Evolutionary conservation across 169 alveolate genomes (phyloP).

Genomic region (Babesia bigemina): DNA sequence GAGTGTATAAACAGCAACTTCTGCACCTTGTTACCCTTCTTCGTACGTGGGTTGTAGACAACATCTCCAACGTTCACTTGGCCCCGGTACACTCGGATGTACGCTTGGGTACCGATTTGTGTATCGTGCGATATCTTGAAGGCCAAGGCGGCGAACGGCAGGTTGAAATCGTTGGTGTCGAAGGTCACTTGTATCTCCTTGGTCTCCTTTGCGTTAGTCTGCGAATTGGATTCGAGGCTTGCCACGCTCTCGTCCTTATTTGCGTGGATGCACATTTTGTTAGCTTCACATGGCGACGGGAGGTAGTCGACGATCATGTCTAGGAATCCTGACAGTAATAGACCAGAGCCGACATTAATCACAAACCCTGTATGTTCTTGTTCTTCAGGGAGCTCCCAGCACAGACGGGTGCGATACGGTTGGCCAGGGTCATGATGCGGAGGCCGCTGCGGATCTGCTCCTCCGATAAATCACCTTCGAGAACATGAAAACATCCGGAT

Average conservation of each 20-base stretch:
- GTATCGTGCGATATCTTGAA: conserved; percentile 72
- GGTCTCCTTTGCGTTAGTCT: neutral
- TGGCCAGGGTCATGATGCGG: conserved; percentile 76
- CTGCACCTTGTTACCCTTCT: conserved; percentile 79
- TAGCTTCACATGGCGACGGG: conserved; percentile 84
- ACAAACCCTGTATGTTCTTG: conserved; percentile 71
- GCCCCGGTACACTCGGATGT: conserved; percentile 81
- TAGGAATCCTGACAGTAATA: conserved; percentile 34
- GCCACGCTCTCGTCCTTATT: neutral
- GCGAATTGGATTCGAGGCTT: neutral
- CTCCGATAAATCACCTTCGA: conserved; percentile 57
- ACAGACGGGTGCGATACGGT: conserved; percentile 78
- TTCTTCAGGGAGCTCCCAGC: conserved; percentile 93
- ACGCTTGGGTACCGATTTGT: conserved; percentile 77
- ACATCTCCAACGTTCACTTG: conserved; percentile 72
- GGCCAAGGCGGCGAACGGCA: conserved; percentile 69
- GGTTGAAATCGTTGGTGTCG: conserved; percentile 54
- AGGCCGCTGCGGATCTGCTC: conserved; percentile 78
- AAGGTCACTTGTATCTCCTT: conserved; percentile 7
- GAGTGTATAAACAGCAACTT: conserved; percentile 84
- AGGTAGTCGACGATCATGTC: conserved; percentile 80
- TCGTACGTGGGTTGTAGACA: conserved; percentile 79
- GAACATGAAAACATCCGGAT: neutral
- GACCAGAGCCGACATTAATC: neutral
- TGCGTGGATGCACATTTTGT: conserved; percentile 37